Percentiles rank a stretch among this genome's conserved stretches.
These are phyloP conservation scores for Verticillium nubilum DNA, from an alignment of 2,329 filamentous ascomycete species.

Conservation along the genomic window DNA sequence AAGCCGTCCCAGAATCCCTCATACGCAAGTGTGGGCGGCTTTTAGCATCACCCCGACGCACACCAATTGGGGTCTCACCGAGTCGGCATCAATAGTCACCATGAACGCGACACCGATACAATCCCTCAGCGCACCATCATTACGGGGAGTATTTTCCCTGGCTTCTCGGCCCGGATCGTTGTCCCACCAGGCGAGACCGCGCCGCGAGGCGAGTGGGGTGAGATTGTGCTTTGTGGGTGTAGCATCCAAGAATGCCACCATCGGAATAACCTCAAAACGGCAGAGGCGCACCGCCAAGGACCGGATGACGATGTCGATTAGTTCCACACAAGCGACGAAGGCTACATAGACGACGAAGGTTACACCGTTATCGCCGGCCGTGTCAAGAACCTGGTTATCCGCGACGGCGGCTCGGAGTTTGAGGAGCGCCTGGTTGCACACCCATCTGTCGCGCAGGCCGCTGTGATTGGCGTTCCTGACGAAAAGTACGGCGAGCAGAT, in stretches of 20 bases:
- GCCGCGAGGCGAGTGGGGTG: slow-evolving; percentile 61
- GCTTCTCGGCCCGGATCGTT: slow-evolving; percentile 71
- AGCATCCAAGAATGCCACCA: not conserved
- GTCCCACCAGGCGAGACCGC: slow-evolving; percentile 59
- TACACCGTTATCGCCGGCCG: slow-evolving; percentile 76
- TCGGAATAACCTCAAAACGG: not conserved
- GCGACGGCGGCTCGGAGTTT: slow-evolving; percentile 73
- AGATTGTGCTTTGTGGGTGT: slow-evolving; percentile 38
- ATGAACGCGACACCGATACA: slow-evolving; percentile 67
- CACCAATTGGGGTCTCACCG: slow-evolving; percentile 66
- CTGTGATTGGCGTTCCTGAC: slow-evolving; percentile 64
- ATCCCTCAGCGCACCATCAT: slow-evolving; percentile 62
- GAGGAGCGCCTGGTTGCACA: slow-evolving; percentile 64
- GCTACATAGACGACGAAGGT: slow-evolving; percentile 67
- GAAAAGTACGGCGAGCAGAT: slow-evolving; percentile 68
- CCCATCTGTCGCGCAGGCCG: slow-evolving; percentile 52
- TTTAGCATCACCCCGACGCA: slow-evolving; percentile 72
- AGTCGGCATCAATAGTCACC: slow-evolving; percentile 74
- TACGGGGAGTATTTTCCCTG: slow-evolving; percentile 70
- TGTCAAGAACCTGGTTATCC: slow-evolving; percentile 84
- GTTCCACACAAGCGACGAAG: slow-evolving; percentile 86
- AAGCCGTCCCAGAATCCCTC: slow-evolving; percentile 66
- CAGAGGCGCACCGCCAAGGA: not conserved
- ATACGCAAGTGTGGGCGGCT: slow-evolving; percentile 67
- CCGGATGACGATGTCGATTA: slow-evolving; percentile 35